phyloP scores from a whole-genome alignment of 2,329 filamentous ascomycete genomes.

The Sclerotinia trifoliorum region DNA sequence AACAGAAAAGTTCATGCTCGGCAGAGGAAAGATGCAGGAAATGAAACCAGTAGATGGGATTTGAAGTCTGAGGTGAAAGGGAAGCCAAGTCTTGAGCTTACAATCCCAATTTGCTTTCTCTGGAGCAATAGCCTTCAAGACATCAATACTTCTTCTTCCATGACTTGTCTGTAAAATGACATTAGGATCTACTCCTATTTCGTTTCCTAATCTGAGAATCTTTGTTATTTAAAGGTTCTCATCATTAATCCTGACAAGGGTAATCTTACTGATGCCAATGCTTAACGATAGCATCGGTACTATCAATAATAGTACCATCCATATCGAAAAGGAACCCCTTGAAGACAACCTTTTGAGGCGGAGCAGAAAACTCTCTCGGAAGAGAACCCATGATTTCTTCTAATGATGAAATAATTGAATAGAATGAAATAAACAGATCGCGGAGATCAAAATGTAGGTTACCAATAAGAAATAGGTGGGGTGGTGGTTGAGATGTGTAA shows the following conservation, averaged over 20 bases:
- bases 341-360: slow-evolving; percentile 34
- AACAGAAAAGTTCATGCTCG: neutral
- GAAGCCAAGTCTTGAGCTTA: slow-evolving; percentile 48
- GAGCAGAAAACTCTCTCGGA: slow-evolving; percentile 27
- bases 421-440: neutral
- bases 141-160: slow-evolving; percentile 85
- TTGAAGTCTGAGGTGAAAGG: neutral
- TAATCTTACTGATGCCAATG: slow-evolving; percentile 61
- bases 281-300: slow-evolving; percentile 72
- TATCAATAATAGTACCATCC: slow-evolving; percentile 79
- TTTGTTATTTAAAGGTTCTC: neutral
- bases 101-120: slow-evolving; percentile 92
- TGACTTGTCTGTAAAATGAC: slow-evolving; percentile 89
- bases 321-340: slow-evolving; percentile 57
- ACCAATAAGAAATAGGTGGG: slow-evolving; percentile 28
- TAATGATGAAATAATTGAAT: neutral
- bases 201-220: slow-evolving; percentile 65
- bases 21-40: neutral
- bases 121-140: slow-evolving; percentile 73
- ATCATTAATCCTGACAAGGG: neutral
- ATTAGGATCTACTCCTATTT: slow-evolving; percentile 81
- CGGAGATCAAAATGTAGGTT: slow-evolving; percentile 28
- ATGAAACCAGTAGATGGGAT: neutral
- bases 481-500: slow-evolving; percentile 32
- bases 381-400: slow-evolving; percentile 32